These are phyloP conservation scores for Solanum neorickii DNA, from an alignment of 257 asterid genomes.

Conservation along the genomic window DNA sequence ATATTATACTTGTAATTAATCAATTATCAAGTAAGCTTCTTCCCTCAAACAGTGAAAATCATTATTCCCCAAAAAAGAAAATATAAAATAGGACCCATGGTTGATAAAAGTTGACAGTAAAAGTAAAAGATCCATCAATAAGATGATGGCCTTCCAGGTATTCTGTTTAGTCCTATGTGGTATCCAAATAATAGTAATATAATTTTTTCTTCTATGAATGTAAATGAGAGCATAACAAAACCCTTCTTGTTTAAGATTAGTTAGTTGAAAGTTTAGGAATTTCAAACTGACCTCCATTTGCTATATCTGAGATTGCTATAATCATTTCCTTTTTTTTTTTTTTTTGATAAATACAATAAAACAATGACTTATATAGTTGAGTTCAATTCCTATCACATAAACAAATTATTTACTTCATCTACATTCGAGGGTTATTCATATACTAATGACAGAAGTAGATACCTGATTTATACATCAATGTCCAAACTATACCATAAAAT, in stretches of 20 bases:
- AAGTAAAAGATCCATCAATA: background rate
- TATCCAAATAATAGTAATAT: background rate
- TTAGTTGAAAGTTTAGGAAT: background rate
- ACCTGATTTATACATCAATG: background rate
- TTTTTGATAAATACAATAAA: background rate
- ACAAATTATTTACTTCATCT: background rate
- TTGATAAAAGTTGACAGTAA: background rate
- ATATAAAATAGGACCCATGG: background rate
- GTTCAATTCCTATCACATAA: background rate
- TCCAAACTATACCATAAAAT: background rate
- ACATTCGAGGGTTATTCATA: background rate
- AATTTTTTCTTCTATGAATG: background rate
- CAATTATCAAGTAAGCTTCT: background rate
- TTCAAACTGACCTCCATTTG: background rate
- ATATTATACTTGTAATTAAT: background rate
- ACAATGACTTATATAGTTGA: background rate
- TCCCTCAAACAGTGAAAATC: background rate
- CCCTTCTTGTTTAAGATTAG: background rate
- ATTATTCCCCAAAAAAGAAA: background rate
- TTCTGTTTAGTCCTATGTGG: background rate
- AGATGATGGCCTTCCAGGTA: background rate
- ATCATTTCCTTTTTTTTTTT: background rate
- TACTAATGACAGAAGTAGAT: background rate
- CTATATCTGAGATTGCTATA: background rate
- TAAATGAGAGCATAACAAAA: background rate